Evolutionary conservation across 2,329 filamentous ascomycete genomes (phyloP), one percentile per base, ranked within the genome.

Genomic region (Erysiphe pulchra): DNA sequence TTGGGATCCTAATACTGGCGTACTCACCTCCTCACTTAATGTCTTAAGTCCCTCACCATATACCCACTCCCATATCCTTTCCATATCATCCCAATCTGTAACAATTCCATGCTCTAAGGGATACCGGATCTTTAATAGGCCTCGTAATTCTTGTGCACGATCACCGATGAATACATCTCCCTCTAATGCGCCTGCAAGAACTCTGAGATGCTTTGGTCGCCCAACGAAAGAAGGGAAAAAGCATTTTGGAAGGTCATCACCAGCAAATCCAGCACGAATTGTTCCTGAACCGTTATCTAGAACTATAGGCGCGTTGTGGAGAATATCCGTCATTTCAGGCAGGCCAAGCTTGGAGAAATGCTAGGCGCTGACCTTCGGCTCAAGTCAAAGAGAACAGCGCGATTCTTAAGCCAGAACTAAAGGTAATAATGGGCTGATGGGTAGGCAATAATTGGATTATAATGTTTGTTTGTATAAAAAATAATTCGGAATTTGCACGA

Each of bases 21-120:
- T 51, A 53, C 65, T 60, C 62, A 86, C 81, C 71, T 98, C 90
- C 70, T 98, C 90, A 62, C 86, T 94, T 59, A 94, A 70, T 44
- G 87, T 93, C 68, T 94, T 95, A 56, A 98, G 63, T 51, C 92
- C 90, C 58, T 94, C 87, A 47, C 82, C 82, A 61, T 95, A 98
- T 45, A 98, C 85, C 59, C 92, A 90, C 57, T 92, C 82, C 90
- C 90, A 98, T 64, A 98, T 98, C 65, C 84, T 77, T 68, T 98
- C 90, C 90, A 98, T 98, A 59, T 98, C 90, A 60, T 95, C 90
- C 90, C 90, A 98, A 63, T 98, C 85, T 54, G 90, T 98, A 51
- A 98, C 90, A 56, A 98, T 92, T 55, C 90, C 90, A 61, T 98
- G 90, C 65, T 95, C 90, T 46, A 98, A 67, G 40, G 90, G 90